phyloP scores from a whole-genome alignment of 2,329 filamentous ascomycete species.

The Cadophora malorum region DNA sequence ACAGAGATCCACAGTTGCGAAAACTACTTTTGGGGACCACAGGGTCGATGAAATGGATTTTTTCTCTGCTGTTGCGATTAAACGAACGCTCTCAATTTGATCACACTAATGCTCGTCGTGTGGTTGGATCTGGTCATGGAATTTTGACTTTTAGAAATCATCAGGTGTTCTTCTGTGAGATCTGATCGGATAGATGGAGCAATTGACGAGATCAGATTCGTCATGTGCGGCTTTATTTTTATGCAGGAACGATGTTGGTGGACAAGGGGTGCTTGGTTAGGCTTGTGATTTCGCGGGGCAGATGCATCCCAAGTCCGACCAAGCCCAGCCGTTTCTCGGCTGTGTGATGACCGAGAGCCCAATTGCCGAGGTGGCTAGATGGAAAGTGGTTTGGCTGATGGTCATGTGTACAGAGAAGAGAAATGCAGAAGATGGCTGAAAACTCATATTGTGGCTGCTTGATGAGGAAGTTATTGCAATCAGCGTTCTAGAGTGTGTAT shows the following conservation, averaged over 20 bases:
- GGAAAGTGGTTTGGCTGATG: neutral
- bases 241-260: slow-evolving; percentile 15
- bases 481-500: too few species aligned
- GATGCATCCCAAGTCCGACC: neutral
- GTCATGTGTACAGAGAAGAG: neutral
- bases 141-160: neutral
- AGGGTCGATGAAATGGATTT: neutral
- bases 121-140: too few species aligned
- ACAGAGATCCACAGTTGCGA: neutral
- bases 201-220: neutral
- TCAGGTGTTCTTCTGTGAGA: neutral
- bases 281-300: slow-evolving; percentile 18
- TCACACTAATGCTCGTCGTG: too few species aligned
- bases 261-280: neutral
- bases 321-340: neutral
- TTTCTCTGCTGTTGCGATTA: too few species aligned
- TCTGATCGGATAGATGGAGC: slow-evolving; percentile 14
- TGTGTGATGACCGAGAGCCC: slow-evolving; percentile 4
- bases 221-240: slow-evolving; percentile 16
- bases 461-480: too few species aligned
- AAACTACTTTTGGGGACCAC: neutral
- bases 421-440: too few species aligned
- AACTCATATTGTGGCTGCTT: too few species aligned
- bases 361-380: slow-evolving; percentile 15
- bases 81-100: too few species aligned